Base-by-base conservation (phyloP, 306 rosid genomes). In the Carpinus fangiana region DNA sequence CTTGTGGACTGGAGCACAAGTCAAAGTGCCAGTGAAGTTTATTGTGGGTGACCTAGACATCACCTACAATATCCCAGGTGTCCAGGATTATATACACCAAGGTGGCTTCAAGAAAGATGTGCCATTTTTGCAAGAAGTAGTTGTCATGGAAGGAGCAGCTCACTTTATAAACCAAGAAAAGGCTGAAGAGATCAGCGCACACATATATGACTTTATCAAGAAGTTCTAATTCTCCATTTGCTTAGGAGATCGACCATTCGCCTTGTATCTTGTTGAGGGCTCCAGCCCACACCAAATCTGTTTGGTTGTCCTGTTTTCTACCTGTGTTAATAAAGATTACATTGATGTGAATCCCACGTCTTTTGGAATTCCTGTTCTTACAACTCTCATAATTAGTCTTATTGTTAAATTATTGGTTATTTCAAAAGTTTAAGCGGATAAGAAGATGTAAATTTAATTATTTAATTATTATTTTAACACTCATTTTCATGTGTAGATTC, bases 11-110 rank as follows among this genome's bases (percentile, higher is more conserved):
- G 84, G 88, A 31, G 84, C 64, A 47, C 93, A 85, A 76, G 77
- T 90, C 64, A 87, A 91, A 81, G 92, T 89, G 26, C 97, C 97
- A 0, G 88, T 82, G 2, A 91, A 91, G 82, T 89, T 86, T 76
- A 91, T 90, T 57, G 90, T 88, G 73, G 95, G 95, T 47, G 95
- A 88, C 48, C 79, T 84, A 38, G 91, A 90, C 86, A 14, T 80
- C 43, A 82, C 93, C 60, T 91, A 89, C 20, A 75, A 84, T 81
- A 72, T 81, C 17, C 94, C 93, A 8, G 92, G 91, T 20, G 80
- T 59, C 9, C 86, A 87, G 85, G 86, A 80, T 26, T 88, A 87
- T 75, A 82, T 88, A 45, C 95, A 85, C 72, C 74, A 79, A 31
- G 97, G 94, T 41, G 80, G 88, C 28, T 89, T 89, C 76, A 86